Conservation (phyloP, 192 early-diverging fungal species). For the Coemansia sp. region DNA sequence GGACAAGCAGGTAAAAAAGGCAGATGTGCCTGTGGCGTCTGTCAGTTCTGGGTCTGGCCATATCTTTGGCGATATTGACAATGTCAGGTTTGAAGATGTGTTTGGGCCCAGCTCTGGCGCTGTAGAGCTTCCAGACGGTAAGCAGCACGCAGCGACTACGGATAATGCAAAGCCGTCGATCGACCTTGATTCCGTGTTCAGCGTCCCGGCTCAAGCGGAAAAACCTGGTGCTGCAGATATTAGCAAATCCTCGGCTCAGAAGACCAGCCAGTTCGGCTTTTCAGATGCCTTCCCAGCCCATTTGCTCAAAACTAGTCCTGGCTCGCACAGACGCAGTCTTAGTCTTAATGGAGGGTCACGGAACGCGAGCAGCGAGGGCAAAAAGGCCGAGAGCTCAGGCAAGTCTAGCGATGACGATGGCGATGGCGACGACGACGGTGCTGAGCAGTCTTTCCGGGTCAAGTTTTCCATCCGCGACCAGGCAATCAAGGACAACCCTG, state of each 20-base stretch:
- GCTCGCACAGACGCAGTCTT: conserved; percentile 27
- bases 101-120: conserved; percentile 6
- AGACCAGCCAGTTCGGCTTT: conserved; percentile 16
- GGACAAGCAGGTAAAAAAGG: not conserved
- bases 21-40: not conserved
- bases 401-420: conserved; percentile 5
- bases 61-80: not conserved
- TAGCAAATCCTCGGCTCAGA: not conserved
- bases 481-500: conserved; percentile 50
- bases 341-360: conserved; percentile 13
- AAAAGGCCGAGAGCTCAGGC: not conserved
- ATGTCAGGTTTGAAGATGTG: conserved; percentile 17
- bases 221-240: not conserved
- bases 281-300: conserved; percentile 12
- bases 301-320: not conserved
- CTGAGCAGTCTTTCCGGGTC: conserved; percentile 36
- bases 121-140: not conserved
- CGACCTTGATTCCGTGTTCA: conserved; percentile 46
- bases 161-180: not conserved
- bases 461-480: conserved; percentile 52
- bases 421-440: conserved; percentile 6
- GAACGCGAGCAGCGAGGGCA: conserved; percentile 5
- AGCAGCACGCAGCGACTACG: not conserved
- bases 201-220: conserved; percentile 12
- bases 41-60: not conserved